Base-by-base conservation (phyloP, 768 basidiomycete genomes). In the Hericium rajendrae region DNA sequence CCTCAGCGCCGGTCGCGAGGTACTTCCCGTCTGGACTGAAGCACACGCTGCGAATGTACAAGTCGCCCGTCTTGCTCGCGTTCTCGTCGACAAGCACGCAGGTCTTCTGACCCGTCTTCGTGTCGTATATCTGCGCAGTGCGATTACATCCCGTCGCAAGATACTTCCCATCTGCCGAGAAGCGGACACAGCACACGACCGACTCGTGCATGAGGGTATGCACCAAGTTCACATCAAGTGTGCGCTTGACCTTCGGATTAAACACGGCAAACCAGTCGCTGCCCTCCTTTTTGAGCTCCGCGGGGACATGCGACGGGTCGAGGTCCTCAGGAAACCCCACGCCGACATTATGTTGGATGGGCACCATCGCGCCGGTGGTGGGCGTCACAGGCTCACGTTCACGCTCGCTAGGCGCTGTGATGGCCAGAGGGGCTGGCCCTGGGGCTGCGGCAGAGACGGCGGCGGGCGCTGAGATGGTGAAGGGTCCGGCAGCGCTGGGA, bases 71-170 rank as follows among this genome's bases (percentile, higher is more conserved):
- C 65, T 86, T 85, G 54, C 76, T 81, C 3, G 83, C 82, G n/a
- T 74, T 69, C 56, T 91, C 88, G 72, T 95, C 92, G 50, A 80
- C 74, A 28, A 95, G 76, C 2, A 91, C 82, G 62, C 88, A 93
- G 32, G 86, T 86, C 73, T 91, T 92, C 0, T 67, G 69, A 6
- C 94, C 94, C 0, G 89, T 87, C 72, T 88, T 88, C 26, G 88
- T 88, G 68, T 97, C 92, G 69, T 90, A 97, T 57, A 98, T 94
- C 70, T 97, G 94, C 18, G 94, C 92, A 0, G 92, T 91, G 43
- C 91, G 80, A 72, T 98, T 98, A 73, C 94, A 98, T 12, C 95
- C 95, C 4, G 95, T 97, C 32, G 95, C 95, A 37, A 97, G 81
- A 59, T 78, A 85, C 69, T 90, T 92, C 26, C 94, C 92, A 70